Conservation (phyloP, 2,329 filamentous ascomycete species). For the Pestalotiopsis sp. region DNA sequence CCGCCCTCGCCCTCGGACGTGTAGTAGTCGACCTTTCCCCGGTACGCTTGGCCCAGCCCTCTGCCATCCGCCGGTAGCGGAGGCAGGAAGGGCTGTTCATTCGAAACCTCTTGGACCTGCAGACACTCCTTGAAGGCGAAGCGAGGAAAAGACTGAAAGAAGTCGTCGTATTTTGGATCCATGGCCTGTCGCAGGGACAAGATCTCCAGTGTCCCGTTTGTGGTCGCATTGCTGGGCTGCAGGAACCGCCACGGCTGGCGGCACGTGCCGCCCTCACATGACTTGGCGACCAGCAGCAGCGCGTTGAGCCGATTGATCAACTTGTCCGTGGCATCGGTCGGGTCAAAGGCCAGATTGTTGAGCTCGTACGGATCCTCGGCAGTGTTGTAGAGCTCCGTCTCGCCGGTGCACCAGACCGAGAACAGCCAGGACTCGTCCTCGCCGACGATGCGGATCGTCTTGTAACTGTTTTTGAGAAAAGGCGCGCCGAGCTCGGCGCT, state of each 20-base stretch:
- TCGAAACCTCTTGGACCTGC: conserved; percentile 5
- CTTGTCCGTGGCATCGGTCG: conserved; percentile 14
- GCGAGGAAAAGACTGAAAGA: conserved; percentile 43
- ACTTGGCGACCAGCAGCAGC: conserved; percentile 29
- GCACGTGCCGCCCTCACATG: conserved; percentile 25
- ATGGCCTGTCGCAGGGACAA: conserved; percentile 55
- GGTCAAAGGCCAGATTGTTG: conserved; percentile 20
- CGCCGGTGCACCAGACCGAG: conserved; percentile 69
- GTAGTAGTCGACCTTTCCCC: neutral
- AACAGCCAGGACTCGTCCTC: conserved; percentile 64
- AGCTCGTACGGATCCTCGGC: conserved; percentile 32
- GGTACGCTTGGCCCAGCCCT: neutral
- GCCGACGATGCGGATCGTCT: conserved; percentile 57
- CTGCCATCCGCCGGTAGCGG: neutral
- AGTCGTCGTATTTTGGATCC: conserved; percentile 47
- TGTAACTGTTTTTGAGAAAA: conserved; percentile 60
- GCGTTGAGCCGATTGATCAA: conserved; percentile 24
- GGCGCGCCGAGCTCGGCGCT: neutral
- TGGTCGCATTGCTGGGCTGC: conserved; percentile 42
- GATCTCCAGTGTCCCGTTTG: conserved; percentile 33
- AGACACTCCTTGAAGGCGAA: neutral
- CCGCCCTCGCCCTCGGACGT: neutral
- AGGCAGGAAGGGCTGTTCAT: conserved; percentile 5
- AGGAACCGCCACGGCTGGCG: conserved; percentile 51
- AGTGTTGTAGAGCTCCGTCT: conserved; percentile 68